These are phyloP conservation scores for Oenanthe javanica DNA, from an alignment of 140 eudicot genomes.

Conservation along the genomic window DNA sequence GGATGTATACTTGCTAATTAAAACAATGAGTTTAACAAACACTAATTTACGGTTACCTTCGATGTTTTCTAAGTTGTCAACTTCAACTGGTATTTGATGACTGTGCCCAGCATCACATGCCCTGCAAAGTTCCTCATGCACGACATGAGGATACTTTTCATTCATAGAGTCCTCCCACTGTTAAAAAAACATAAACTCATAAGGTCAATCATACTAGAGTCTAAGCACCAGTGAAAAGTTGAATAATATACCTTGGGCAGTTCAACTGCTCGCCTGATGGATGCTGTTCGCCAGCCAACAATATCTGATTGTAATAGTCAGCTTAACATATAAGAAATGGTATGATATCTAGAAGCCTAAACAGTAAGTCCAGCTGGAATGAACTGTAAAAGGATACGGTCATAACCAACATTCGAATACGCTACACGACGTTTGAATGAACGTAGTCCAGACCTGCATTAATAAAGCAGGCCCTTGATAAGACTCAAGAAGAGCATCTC, in stretches of 20 bases:
- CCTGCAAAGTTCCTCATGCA: constrained; percentile 78
- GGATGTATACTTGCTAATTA: neutral
- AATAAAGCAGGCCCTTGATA: constrained; percentile 2
- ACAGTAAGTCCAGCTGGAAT: neutral
- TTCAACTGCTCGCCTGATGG: constrained; percentile 65
- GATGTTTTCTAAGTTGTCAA: constrained; percentile 29
- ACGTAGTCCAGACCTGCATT: constrained; percentile 73
- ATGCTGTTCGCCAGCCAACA: constrained; percentile 96
- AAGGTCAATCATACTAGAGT: neutral
- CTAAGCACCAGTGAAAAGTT: neutral
- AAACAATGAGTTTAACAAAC: neutral
- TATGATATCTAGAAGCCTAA: neutral
- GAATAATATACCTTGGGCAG: constrained; percentile 57
- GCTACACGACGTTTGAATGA: constrained; percentile 71
- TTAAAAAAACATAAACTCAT: neutral
- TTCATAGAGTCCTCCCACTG: constrained; percentile 79
- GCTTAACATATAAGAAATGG: constrained; percentile 19
- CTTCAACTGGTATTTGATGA: constrained; percentile 18
- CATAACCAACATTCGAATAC: constrained; percentile 78
- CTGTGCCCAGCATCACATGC: constrained; percentile 41
- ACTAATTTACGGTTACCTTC: constrained; percentile 39
- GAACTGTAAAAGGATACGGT: constrained; percentile 59
- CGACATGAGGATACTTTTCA: constrained; percentile 85
- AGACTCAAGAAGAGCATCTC: neutral
- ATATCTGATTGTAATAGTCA: constrained; percentile 44